Evolutionary conservation across 73 alveolate genomes (phyloP).

Genomic region (Tetrahymena borealis): DNA sequence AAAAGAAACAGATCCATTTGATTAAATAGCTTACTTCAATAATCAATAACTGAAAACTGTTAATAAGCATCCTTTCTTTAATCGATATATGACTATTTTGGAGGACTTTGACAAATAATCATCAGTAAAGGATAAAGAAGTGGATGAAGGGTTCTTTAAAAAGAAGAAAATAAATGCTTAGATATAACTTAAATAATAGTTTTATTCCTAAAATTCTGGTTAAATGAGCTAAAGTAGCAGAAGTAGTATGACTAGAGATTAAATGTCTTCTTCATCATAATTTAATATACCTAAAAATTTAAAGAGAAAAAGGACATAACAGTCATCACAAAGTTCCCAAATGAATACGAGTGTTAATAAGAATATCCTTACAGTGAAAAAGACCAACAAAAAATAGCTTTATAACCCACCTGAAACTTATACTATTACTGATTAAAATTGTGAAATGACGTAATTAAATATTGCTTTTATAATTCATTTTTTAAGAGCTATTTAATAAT

Average conservation of each 20-base stretch:
- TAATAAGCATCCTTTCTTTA: not conserved
- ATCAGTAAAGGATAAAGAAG: not conserved
- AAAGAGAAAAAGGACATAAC: not conserved
- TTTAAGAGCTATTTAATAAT: too few species aligned
- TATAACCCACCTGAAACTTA: not conserved
- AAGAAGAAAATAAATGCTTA: not conserved
- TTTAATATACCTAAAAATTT: not conserved
- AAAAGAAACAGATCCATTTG: not conserved
- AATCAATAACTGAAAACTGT: not conserved
- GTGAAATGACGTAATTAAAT: not conserved
- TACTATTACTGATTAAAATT: not conserved
- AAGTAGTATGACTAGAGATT: not conserved
- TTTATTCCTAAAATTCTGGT: not conserved
- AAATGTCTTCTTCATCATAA: not conserved
- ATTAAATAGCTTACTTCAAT: not conserved
- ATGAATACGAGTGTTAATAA: not conserved
- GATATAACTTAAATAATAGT: not conserved
- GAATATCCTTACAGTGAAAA: not conserved
- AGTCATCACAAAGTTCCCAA: not conserved
- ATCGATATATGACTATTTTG: not conserved
- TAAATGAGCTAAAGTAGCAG: not conserved
- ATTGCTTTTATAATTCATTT: too few species aligned
- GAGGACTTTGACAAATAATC: not conserved
- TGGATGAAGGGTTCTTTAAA: not conserved
- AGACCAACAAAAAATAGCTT: not conserved